Conservation (phyloP, 305 asterid genomes). For the Fraxinus latifolia region DNA sequence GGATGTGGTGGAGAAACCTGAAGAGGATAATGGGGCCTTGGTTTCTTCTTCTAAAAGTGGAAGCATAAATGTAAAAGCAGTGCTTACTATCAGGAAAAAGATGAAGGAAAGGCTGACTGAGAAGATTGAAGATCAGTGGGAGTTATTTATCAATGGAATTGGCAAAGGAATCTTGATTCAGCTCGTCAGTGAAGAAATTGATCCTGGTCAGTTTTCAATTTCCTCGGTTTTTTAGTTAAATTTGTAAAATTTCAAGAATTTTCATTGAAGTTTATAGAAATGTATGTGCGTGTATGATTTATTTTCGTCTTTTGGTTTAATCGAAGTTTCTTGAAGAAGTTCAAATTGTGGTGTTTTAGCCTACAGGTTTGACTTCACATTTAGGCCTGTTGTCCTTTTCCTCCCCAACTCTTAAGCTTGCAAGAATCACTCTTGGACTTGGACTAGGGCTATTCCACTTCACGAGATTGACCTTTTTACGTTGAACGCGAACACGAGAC, state of each 20-base stretch:
- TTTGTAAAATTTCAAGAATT: not conserved
- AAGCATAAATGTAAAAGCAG: slow-evolving; percentile 59
- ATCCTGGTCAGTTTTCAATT: slow-evolving; percentile 38
- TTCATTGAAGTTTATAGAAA: not conserved
- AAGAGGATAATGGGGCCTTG: slow-evolving; percentile 32
- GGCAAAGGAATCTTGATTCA: slow-evolving; percentile 78
- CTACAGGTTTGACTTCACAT: not conserved
- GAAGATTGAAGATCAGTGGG: slow-evolving; percentile 75
- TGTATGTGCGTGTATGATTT: not conserved
- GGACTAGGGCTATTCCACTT: not conserved
- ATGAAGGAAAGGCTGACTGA: slow-evolving; percentile 62
- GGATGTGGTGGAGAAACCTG: slow-evolving; percentile 39
- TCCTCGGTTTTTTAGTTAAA: not conserved
- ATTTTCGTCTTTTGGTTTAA: not conserved
- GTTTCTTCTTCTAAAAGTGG: slow-evolving; percentile 35
- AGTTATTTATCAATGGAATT: slow-evolving; percentile 59
- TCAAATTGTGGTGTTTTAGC: not conserved
- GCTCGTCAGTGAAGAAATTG: slow-evolving; percentile 72
- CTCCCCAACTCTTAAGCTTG: not conserved
- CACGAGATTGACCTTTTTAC: not conserved
- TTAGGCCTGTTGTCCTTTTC: not conserved
- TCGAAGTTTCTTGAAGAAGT: not conserved
- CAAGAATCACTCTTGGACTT: not conserved
- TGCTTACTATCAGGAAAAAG: slow-evolving; percentile 70
- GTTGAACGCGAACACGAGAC: not conserved